Evolutionary conservation across 2,329 filamentous ascomycete genomes (phyloP), one percentile per base, ranked within the genome.

Genomic region (Trichophyton equinum): DNA sequence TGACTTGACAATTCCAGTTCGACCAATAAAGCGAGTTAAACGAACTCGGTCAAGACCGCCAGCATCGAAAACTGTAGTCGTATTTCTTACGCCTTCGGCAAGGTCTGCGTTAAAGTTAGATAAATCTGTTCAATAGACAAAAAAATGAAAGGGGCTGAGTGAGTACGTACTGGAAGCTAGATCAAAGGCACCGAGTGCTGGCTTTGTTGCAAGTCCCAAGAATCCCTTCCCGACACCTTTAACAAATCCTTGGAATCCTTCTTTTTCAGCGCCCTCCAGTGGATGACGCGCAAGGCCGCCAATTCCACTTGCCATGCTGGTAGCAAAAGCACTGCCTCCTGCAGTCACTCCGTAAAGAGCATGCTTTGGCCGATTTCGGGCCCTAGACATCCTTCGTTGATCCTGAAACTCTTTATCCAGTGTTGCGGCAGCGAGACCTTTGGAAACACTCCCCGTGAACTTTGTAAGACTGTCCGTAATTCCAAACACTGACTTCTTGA

Each of bases 321-420:
- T 94, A 60, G 95, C 88, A 67, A 99, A 89, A 15, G 91, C 95
- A 75, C 96, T 97, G 25, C 94, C 94, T 18, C 94, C 94, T 2
- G 91, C 89, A 1, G 92, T 95, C 57, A 99, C 92, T 58, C 95
- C 94, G 69, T 96, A 99, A 1, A 99, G 80, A 3, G 94, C 95
- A 72, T 99, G 94, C 78, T 99, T 99, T 2, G 94, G 95, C 63
- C 92, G 82, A 74, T 99, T 99, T 55, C 95, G 85, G 30, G 91
- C 89, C 63, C 90, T 85, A 2, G 91, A 91, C 80, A 97, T 99
- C 62, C 95, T 88, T 59, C 94, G 86, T 63, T 92, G 86, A 73
- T 97, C 91, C 73, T 99, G 95, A 77, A 97, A 99, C 71, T 99
- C 92, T 74, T 99, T 97, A 78, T 99, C 94, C 65, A 99, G 82